Evolutionary conservation across 2,329 filamentous ascomycete genomes (phyloP).

Genomic region (Calcarisporium arbuscula): DNA sequence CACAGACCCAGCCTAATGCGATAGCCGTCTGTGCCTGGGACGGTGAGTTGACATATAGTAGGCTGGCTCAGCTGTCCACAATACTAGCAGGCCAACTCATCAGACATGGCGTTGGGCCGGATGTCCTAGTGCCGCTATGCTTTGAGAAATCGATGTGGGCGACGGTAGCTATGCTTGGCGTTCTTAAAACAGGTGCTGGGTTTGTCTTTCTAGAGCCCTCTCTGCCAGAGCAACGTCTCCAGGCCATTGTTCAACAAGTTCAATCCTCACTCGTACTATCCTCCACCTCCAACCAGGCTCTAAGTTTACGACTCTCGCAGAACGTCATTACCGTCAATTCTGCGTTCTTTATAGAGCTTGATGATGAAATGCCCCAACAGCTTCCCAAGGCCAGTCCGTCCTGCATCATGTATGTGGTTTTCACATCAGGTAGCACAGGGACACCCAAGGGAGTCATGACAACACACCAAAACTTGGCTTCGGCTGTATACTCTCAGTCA

Average conservation of each 20-base stretch:
- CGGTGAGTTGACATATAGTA: conserved; percentile 13
- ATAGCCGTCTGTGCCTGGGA: conserved; percentile 19
- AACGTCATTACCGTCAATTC: background rate
- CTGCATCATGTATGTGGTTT: conserved; percentile 1
- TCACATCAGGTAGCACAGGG: conserved; percentile 5
- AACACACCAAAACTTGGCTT: background rate
- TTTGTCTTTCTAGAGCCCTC: conserved; percentile 5
- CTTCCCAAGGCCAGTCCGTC: background rate
- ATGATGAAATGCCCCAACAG: too few species aligned
- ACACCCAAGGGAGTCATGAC: conserved; percentile 1
- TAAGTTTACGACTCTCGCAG: background rate
- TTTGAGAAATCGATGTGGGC: conserved; percentile 28
- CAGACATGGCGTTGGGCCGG: conserved; percentile 14
- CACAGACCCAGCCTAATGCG: conserved; percentile 3
- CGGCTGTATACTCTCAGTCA: background rate
- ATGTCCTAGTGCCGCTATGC: conserved; percentile 19
- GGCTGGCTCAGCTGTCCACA: conserved; percentile 7
- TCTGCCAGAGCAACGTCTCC: background rate
- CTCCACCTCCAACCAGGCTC: background rate
- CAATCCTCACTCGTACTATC: background rate
- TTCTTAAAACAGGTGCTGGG: conserved; percentile 23
- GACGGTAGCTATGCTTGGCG: conserved; percentile 20
- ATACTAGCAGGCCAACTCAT: conserved; percentile 6
- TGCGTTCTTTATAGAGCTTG: too few species aligned
- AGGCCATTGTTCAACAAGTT: background rate